These are phyloP conservation scores for Blumeriella jaapii DNA, from an alignment of 2,329 filamentous ascomycete genomes.

Conservation along the genomic window DNA sequence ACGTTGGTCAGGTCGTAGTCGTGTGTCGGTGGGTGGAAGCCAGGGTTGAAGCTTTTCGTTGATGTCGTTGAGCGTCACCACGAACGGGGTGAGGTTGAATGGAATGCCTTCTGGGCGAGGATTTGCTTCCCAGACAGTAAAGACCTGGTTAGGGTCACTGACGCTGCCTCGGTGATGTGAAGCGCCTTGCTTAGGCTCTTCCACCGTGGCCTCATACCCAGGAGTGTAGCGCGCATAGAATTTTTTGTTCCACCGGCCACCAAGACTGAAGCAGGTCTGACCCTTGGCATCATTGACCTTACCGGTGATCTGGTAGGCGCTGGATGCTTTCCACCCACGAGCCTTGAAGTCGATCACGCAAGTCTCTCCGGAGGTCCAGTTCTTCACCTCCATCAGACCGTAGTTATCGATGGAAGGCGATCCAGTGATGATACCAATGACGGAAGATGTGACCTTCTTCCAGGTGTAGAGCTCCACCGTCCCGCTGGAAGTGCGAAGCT, in stretches of 20 bases:
- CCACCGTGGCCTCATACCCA: constrained; percentile 69
- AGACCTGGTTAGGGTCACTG: constrained; percentile 61
- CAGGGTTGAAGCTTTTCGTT: constrained; percentile 67
- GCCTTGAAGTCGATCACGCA: constrained; percentile 87
- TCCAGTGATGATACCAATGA: constrained; percentile 97
- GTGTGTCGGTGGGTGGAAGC: constrained; percentile 84
- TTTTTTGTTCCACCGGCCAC: constrained; percentile 94
- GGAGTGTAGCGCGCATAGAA: constrained; percentile 89
- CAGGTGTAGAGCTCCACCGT: constrained; percentile 89
- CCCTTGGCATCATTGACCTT: constrained; percentile 72
- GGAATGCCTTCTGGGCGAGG: constrained; percentile 71
- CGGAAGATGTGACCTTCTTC: constrained; percentile 97
- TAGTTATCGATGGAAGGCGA: constrained; percentile 98
- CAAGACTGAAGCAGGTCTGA: constrained; percentile 78
- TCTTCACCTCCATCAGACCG: constrained; percentile 92
- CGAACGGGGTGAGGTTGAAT: constrained; percentile 96
- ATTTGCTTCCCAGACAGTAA: constrained; percentile 89
- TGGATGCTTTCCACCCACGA: constrained; percentile 89
- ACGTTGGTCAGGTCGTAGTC: constrained; percentile 85
- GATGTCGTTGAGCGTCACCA: constrained; percentile 84
- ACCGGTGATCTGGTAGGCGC: constrained; percentile 77
- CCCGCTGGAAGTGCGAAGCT: constrained; percentile 64
- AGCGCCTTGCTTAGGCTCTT: constrained; percentile 35
- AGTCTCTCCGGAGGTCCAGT: constrained; percentile 91
- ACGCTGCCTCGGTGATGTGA: constrained; percentile 37